Evolutionary conservation across 352 stramenopile genomes (phyloP), one percentile per base, ranked within the genome.

Genomic region (Pythium scleroteichum): DNA sequence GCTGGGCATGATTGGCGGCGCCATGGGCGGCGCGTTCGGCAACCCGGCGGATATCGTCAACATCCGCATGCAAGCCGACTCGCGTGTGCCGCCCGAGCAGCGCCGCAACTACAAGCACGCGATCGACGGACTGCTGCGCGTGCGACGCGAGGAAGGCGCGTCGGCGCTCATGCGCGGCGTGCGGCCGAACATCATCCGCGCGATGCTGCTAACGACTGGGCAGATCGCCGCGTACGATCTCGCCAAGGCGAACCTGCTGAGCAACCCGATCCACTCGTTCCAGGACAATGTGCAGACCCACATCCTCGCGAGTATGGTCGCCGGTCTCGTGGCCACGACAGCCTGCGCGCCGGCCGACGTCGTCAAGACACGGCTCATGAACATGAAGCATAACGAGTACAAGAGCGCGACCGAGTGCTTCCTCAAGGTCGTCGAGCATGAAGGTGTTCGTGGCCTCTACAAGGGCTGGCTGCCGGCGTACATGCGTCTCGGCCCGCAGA

Each of bases 211-310:
- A 14, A 94, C 84, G 20, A 92, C 79, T 6, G 84, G 84, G 2
- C 84, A 94, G 57, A 94, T 94, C 61, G 82, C 82, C 4, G 80
- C 84, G n/a, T 94, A 94, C 59, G 84, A 94, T 52, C 52, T 90
- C 32, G 77, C 82, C 67, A 94, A 94, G 69, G 53, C 62, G 12
- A 62, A 64, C 24, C 62, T 94, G 55, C 52, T 94, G 7, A 56
- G 71, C 26, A 86, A 79, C 53, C 24, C 58, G n/a, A 12, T 85
- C 20, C 32, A 82, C 38, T 38, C 53, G 2, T 75, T 87, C 53
- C 53, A 81, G 20, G 84, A 94, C 59, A 84, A 88, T 27, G 58
- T 94, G 17, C 67, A 81, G 64, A 94, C 84, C 9, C 84, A 94
- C 51, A 68, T 94, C 17, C 35, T 88, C 40, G 56, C 84, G 10